Base-by-base conservation (phyloP, 768 basidiomycete genomes). In the Cystofilobasidium macerans region DNA sequence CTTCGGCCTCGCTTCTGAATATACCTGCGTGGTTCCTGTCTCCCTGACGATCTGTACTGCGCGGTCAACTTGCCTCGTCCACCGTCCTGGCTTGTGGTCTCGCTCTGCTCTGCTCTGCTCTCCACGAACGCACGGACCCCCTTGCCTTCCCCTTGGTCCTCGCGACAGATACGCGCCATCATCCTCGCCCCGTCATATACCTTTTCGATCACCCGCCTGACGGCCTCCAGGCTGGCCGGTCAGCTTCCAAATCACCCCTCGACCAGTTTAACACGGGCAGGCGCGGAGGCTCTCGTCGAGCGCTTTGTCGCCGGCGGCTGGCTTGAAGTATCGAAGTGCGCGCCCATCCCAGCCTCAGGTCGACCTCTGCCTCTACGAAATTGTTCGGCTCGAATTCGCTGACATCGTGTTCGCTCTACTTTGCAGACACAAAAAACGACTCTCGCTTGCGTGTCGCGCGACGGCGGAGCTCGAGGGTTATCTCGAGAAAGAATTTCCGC, bases 111-210 rank as follows among this genome's bases (percentile, higher is more conserved):
- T n/a, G n/a, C n/a, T n/a, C 51, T 2, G n/a, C 33, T 62, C 22
- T 42, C 62, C 20, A 24, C 32, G 24, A 64, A n/a, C 47, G 26
- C 3, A 30, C 8, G 1, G 11, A 8, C 40, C 11, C 38, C 4
- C 26, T 0, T 28, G n/a, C n/a, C 38, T 18, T 40, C 36, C 20
- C 62, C 64, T 38, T 62, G 36, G n/a, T 18, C 26, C 28, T 28
- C 11, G 14, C 36, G 26, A 6, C 70, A 93, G 90, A 81, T 93
- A 45, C 87, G 91, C 71, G 86, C 87, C 76, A 91, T 94, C 71
- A 86, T 92, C 82, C 79, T 85, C 22, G 87, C 89, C 9, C 84
- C 87, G 8, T 80, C 80, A 47, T 83, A 86, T 72, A 78, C 86
- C 0, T 94, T 81, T 74, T 89, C 85, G 22, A 80, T 89, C 14